Base-by-base conservation (phyloP, 2,329 filamentous ascomycete genomes). In the Magnaporthiopsis poae region DNA sequence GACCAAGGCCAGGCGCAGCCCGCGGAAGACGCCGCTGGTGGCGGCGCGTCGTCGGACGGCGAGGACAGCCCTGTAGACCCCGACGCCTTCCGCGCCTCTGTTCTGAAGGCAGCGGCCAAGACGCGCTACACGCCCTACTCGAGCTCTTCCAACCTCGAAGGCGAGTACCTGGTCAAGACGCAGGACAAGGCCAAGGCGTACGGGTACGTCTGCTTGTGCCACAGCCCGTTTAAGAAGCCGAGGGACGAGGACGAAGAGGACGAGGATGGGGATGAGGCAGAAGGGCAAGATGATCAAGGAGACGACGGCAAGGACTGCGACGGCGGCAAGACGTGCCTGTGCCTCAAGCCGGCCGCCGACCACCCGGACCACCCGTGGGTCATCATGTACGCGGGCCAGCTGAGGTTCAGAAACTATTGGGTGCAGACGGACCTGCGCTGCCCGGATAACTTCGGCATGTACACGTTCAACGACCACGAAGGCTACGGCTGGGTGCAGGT, bases 401-500 rank as follows among this genome's bases (percentile, higher is more conserved):
- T 21, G 35, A 77, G 74, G 69, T 74, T 72, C 67, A 77, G 74
- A 69, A 74, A 71, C 66, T 35, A 68, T 29, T 67, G 64, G 31
- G 69, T 68, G 56, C 68, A 72, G 65, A 18, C 68, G 67, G 21
- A 60, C 36, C 64, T 75, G 13, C 74, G 75, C 12, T 69, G 72
- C 63, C 78, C 76, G 1, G 79, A 82, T 63, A 68, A 68, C 56
- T 81, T 82, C 60, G 25, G 25, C 8, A 78, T 82, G 76, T 73
- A 80, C 69, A 76, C 76, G 2, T 80, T 75, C 70, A 82, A 81
- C 65, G 77, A 81, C 68, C 77, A 77, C 62, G 70, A 65, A 5
- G 72, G 67, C 3, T 81, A 79, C 61, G 80, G 80, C 1, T 65
- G 72, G 9, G 60, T 82, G 0, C 79, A 83, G 71, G 69, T 79